Base-by-base conservation (phyloP, 768 basidiomycete genomes). In the Boletus eberwhitei region DNA sequence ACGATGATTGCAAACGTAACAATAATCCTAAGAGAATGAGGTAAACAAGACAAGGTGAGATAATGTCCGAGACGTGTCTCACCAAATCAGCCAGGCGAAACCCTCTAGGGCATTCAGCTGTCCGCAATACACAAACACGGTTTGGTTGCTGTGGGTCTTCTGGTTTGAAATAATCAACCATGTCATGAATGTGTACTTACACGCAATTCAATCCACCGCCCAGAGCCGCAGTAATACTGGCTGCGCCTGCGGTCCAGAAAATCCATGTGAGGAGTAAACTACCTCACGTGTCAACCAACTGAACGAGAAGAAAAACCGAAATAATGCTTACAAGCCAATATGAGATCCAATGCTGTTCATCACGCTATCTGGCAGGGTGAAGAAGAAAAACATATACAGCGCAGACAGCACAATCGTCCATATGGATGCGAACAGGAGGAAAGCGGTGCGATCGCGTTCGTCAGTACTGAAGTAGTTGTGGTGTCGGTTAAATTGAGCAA, bases 51-150 rank as follows among this genome's bases (percentile, higher is more conserved):
- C 40, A 11, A 17, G 14, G n/a, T 22, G 24, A 24, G 2, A 39
- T 16, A 3, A 24, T 16, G 13, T 32, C 37, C 41, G 22, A 37
- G 22, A 19, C 17, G 3, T 19, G 19, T 71, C 82, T 57, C 58
- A 88, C 88, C 85, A 88, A 59, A 81, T 79, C 14, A 87, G 63
- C 89, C 90, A 92, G 8, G 87, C 82, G 62, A 91, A 90, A 19
- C 73, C 89, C 64, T 85, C 80, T 2, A 87, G 70, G 5, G 90
- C 88, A 50, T 90, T 90, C 34, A 91, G 73, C 62, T 92, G 90
- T 29, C 80, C 81, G 64, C 90, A 93, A 57, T 90, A 90, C 13
- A 75, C 71, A 58, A 82, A 80, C 13, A 66, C 59, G 13, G 68
- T 69, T 59, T 82, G 73, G 16, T 73, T 78, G 46, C 74, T 74